Base-by-base conservation (phyloP, 768 basidiomycete genomes). In the Goffeauzyma gilvescens region DNA sequence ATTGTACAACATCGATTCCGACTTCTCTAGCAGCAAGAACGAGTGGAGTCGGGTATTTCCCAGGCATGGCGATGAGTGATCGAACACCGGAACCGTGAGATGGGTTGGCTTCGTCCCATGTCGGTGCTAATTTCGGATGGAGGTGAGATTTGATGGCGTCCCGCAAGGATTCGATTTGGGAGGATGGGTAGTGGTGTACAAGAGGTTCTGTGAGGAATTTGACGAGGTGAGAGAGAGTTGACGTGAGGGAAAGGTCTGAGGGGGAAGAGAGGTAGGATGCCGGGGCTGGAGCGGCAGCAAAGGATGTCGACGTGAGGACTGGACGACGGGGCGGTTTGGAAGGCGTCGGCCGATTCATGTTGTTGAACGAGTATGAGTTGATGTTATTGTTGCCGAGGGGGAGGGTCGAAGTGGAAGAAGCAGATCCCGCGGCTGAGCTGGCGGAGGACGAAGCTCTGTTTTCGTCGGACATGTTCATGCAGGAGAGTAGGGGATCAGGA, bases 31-130 rank as follows among this genome's bases (percentile, higher is more conserved):
- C 60, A 13, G 57, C 58, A 5, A 45, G 42, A 12, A 44, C 40
- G n/a, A 65, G 23, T 0, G 47, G 45, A 10, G 22, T 27, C 3
- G 64, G 64, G 6, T 63, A 48, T n/a, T 38, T 42, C 1, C 48
- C 44, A 1, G 48, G 48, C 18, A 38, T 30, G 13, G 50, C 50
- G 39, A 65, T 65, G n/a, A 65, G 44, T 18, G 55, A 58, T 10
- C 64, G 37, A 34, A 33, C 51, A n/a, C 55, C 64, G 6, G 59
- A 57, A 2, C 64, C 64, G 13, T 41, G 24, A 0, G 49, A 48
- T 0, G 62, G 60, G 22, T 53, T 47, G 5, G 34, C 14, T 1
- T 51, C 40, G n/a, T 59, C 51, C 64, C 64, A 65, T 24, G 56
- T 54, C 1, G 58, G 45, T 12, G 45, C 32, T 32, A 45, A 26